A percentile compares a stretch with the other conserved stretches of the same genome.
These are phyloP conservation scores for Thelephora terrestris DNA, from an alignment of 1,284 basidiomycete species.

Conservation along the genomic window DNA sequence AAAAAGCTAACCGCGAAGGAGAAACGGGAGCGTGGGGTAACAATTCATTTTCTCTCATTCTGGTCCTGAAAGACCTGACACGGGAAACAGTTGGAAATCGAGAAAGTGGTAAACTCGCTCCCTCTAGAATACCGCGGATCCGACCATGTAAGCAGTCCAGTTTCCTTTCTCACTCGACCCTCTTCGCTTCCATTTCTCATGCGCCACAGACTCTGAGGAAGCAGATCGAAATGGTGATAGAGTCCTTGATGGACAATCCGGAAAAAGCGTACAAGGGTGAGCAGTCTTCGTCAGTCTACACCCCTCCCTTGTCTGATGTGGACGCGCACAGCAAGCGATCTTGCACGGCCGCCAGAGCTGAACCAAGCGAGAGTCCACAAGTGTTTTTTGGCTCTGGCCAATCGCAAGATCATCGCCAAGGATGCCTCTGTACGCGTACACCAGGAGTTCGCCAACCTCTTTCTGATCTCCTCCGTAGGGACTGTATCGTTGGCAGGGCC, in stretches of 20 bases:
- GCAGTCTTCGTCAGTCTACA: slow-evolving; percentile 5
- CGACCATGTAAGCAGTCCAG: slow-evolving; percentile 52
- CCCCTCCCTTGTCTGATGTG: not conserved
- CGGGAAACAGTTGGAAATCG: slow-evolving; percentile 44
- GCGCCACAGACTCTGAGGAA: slow-evolving; percentile 51
- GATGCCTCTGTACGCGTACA: slow-evolving; percentile 47
- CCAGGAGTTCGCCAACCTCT: not conserved
- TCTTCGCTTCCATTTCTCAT: slow-evolving; percentile 3
- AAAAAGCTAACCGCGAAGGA: slow-evolving; percentile 69
- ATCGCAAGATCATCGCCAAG: slow-evolving; percentile 79
- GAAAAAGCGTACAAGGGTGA: slow-evolving; percentile 46
- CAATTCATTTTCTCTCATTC: slow-evolving; percentile 10
- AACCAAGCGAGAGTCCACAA: slow-evolving; percentile 88
- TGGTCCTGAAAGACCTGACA: not conserved
- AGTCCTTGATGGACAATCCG: slow-evolving; percentile 50
- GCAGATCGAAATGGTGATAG: slow-evolving; percentile 71
- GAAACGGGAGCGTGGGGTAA: slow-evolving; percentile 70
- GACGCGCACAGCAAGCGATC: slow-evolving; percentile 53
- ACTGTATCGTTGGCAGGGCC: slow-evolving; percentile 38
- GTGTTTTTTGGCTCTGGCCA: slow-evolving; percentile 84
- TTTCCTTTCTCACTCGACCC: not conserved
- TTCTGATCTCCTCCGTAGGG: not conserved
- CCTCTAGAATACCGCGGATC: slow-evolving; percentile 87
- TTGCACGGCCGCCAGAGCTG: slow-evolving; percentile 74
- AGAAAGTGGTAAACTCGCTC: slow-evolving; percentile 67